phyloP scores from a whole-genome alignment of 768 basidiomycete genomes.

The Lactarius deliciosus region DNA sequence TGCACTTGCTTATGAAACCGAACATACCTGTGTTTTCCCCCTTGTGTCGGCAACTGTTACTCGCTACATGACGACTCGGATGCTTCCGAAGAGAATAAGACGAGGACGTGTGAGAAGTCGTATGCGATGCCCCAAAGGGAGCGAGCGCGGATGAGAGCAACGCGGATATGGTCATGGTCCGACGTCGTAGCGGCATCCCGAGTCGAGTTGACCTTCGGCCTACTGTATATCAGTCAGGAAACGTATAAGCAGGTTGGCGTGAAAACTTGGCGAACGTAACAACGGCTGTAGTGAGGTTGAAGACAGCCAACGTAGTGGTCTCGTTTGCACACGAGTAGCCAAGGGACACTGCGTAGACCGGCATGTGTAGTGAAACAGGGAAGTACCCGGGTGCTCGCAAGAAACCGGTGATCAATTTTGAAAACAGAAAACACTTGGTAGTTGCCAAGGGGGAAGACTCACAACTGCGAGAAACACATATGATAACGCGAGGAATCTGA shows the following conservation, averaged over 20 bases:
- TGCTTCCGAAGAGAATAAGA: conserved; percentile 33
- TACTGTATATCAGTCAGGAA: not conserved
- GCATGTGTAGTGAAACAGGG: conserved; percentile 33
- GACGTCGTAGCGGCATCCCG: conserved; percentile 32
- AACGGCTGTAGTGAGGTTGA: conserved; percentile 31
- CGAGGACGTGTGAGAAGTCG: conserved; percentile 6
- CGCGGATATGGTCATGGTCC: conserved; percentile 31
- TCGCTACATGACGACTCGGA: conserved; percentile 4
- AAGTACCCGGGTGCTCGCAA: conserved; percentile 31
- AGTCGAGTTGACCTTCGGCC: conserved; percentile 30
- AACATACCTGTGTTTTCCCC: no score
- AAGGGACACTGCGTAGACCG: conserved; percentile 29
- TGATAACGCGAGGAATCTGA: no score
- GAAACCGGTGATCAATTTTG: conserved; percentile 14
- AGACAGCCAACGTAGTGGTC: conserved; percentile 31
- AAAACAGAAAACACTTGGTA: not conserved
- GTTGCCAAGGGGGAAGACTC: no score
- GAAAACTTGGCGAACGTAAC: not conserved
- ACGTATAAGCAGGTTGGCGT: not conserved
- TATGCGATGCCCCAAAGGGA: conserved; percentile 27
- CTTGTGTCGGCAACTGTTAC: no score
- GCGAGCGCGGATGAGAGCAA: conserved; percentile 29
- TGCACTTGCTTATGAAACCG: no score
- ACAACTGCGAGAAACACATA: no score
- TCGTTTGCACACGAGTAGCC: conserved; percentile 28